Percentiles rank a stretch among this genome's conserved stretches.
Conservation (phyloP, 2,329 filamentous ascomycete genomes). For the Alternaria arbusti region DNA sequence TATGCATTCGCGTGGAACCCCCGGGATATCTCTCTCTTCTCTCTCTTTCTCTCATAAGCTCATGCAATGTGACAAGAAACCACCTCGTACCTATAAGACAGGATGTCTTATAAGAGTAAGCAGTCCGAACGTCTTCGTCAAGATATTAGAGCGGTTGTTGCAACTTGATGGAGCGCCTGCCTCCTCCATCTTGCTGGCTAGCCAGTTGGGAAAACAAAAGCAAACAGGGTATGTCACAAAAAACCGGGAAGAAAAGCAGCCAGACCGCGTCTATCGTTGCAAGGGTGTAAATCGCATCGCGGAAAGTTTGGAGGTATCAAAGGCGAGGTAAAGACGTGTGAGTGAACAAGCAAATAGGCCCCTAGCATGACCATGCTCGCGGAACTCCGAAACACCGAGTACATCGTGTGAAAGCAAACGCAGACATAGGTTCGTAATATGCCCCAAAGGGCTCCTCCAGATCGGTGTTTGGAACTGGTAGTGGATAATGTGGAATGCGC, state of each 20-base stretch:
- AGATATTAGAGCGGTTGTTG: slow-evolving; percentile 34
- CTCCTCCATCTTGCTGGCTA: slow-evolving; percentile 43
- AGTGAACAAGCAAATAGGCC: slow-evolving; percentile 9
- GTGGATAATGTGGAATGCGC: not conserved
- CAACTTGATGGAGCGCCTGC: slow-evolving; percentile 47
- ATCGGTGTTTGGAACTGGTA: not conserved
- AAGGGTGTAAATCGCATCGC: slow-evolving; percentile 17
- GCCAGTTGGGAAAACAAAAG: slow-evolving; percentile 8
- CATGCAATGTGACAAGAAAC: slow-evolving; percentile 21
- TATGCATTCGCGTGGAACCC: slow-evolving; percentile 8
- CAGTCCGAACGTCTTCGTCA: slow-evolving; percentile 7
- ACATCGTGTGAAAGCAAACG: slow-evolving; percentile 3
- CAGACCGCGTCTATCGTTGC: slow-evolving; percentile 35
- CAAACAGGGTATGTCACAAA: slow-evolving; percentile 27
- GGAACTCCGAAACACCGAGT: slow-evolving; percentile 21
- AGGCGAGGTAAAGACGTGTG: slow-evolving; percentile 12
- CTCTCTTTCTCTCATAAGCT: slow-evolving; percentile 38
- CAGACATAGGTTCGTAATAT: slow-evolving; percentile 5
- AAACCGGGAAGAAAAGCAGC: slow-evolving; percentile 9
- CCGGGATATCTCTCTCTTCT: slow-evolving; percentile 37
- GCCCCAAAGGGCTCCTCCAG: not conserved
- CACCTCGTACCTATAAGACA: not conserved
- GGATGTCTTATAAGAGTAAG: slow-evolving; percentile 1
- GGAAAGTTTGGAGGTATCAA: slow-evolving; percentile 27
- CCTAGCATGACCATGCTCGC: slow-evolving; percentile 2